A percentile compares a stretch with the other conserved stretches of the same genome.
Conservation (phyloP, 2,329 filamentous ascomycete genomes). For the Diaporthe longicolla region DNA sequence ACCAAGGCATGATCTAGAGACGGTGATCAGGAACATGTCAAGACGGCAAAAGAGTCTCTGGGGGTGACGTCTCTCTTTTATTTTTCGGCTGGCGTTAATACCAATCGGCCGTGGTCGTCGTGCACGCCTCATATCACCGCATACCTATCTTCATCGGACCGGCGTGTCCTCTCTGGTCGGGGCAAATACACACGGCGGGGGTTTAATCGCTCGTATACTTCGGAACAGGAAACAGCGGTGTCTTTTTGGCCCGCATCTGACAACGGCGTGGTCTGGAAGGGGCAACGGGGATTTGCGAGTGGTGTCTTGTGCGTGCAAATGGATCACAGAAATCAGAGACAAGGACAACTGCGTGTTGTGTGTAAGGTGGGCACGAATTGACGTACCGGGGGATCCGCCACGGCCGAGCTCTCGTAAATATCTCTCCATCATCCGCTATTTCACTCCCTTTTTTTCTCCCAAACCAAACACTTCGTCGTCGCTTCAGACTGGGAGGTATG, state of each 20-base stretch:
- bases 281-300: conserved; percentile 37
- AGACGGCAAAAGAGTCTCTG: conserved; percentile 40
- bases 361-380: conserved; percentile 40
- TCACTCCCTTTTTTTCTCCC: neutral
- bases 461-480: conserved; percentile 20
- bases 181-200: conserved; percentile 43
- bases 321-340: conserved; percentile 42
- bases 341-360: conserved; percentile 41
- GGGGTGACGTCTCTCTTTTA: conserved; percentile 42
- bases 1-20: conserved; percentile 35
- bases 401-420: conserved; percentile 41
- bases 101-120: conserved; percentile 43
- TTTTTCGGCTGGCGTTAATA: conserved; percentile 44
- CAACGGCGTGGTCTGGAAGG: conserved; percentile 42
- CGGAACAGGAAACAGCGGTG: conserved; percentile 44
- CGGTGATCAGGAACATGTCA: conserved; percentile 38
- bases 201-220: conserved; percentile 43
- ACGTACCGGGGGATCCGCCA: conserved; percentile 39
- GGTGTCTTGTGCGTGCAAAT: conserved; percentile 39
- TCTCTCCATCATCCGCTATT: conserved; percentile 35
- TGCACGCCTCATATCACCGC: conserved; percentile 43
- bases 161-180: conserved; percentile 46
- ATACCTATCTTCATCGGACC: conserved; percentile 45
- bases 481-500: conserved; percentile 21
- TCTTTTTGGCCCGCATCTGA: conserved; percentile 43